phyloP scores from a whole-genome alignment of 768 basidiomycete genomes.

The Tremella yokohamensis region DNA sequence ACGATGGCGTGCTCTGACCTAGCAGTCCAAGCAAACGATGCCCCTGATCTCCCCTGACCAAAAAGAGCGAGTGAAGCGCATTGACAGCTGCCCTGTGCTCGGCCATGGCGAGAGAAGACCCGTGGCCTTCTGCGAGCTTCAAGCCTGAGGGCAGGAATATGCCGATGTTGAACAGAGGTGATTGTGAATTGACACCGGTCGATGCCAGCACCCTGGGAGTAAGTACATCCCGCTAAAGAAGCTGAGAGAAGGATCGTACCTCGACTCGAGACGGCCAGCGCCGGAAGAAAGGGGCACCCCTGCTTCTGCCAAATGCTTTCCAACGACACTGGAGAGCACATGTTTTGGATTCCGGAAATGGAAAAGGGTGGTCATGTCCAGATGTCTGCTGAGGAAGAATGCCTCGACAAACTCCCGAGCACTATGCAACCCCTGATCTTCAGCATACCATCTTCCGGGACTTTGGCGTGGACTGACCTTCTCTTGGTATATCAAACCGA shows the following conservation, averaged over 20 bases:
- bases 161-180: conserved; percentile 93
- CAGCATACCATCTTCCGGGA: conserved; percentile 1
- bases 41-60: conserved; percentile 34
- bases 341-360: conserved; percentile 80
- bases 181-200: conserved; percentile 83
- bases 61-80: conserved; percentile 42
- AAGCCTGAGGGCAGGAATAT: conserved; percentile 72
- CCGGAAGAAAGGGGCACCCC: conserved; percentile 44
- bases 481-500: conserved; percentile 82
- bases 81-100: conserved; percentile 69
- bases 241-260: conserved; percentile 54
- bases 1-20: neutral
- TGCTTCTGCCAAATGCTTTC: conserved; percentile 63
- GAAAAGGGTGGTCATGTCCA: conserved; percentile 73
- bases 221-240: neutral
- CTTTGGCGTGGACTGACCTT: conserved; percentile 56
- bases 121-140: conserved; percentile 91
- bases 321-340: conserved; percentile 68
- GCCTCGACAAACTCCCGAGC: conserved; percentile 86
- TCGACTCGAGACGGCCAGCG: conserved; percentile 46
- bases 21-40: conserved; percentile 2
- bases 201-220: conserved; percentile 73
- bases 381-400: conserved; percentile 78
- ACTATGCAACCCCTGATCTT: conserved; percentile 58
- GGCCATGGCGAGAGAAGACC: conserved; percentile 88